Base-by-base conservation (phyloP, 2,329 filamentous ascomycete species). In the Ophiostoma fasciatum region DNA sequence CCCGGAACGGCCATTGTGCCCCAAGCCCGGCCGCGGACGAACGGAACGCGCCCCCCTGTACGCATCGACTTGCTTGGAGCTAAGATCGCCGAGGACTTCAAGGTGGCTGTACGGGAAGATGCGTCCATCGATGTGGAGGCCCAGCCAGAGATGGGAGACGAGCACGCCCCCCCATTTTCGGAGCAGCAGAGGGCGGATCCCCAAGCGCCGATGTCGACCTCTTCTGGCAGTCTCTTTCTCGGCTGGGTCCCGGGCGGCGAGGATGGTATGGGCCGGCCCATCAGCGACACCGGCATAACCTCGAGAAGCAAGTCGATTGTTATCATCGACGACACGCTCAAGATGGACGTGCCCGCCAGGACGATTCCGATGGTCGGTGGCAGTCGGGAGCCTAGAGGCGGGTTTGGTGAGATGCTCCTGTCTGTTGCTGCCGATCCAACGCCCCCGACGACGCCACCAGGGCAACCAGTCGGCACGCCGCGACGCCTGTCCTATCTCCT, bases 301-400 rank as follows among this genome's bases (percentile, higher is more conserved):
- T 66, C 67, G 10, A 82, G 83, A n/a, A 93, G 83, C 62, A 79
- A 87, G 50, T 93, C 84, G 0, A 92, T 94, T 45, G 68, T 94
- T 37, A 92, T 94, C 49, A 74, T 93, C 25, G 82, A 92, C 40
- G 74, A 73, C 22, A 78, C 76, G 1, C 46, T 66, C n/a, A n/a
- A n/a, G n/a, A n/a, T n/a, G n/a, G n/a, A 71, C 8, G 53, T 65
- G n/a, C 56, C 64, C 1, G 45, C 59, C 9, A 70, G 74, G 66
- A 62, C 66, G n/a, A n/a, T n/a, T n/a, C n/a, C n/a, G n/a, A n/a
- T n/a, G n/a, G n/a, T n/a, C n/a, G n/a, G n/a, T n/a, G n/a, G n/a
- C n/a, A n/a, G n/a, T n/a, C n/a, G n/a, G n/a, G n/a, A n/a, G n/a
- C n/a, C n/a, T n/a, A n/a, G n/a, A n/a, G n/a, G n/a, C n/a, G n/a